Percentiles rank a stretch among this genome's conserved stretches.
Conservation (phyloP, 495 filamentous ascomycete genomes). For the Chaetomium cochliodes region DNA sequence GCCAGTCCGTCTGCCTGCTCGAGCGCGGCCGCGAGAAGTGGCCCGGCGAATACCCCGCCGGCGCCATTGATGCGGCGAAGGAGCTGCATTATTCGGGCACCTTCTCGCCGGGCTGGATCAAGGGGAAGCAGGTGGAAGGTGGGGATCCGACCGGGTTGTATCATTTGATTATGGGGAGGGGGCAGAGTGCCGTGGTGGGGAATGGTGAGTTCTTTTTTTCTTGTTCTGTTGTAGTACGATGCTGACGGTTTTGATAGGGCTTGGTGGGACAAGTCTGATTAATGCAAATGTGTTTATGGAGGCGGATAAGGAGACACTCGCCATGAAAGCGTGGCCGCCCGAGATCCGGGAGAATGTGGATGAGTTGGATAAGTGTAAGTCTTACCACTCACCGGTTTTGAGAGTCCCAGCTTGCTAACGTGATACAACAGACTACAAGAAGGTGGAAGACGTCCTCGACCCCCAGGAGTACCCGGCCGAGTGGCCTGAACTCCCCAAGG, state of each 20-base stretch:
- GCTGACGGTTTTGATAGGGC: constrained; percentile 39
- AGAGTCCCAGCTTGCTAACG: neutral
- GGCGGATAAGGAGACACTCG: constrained; percentile 55
- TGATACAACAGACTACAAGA: constrained; percentile 52
- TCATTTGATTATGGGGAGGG: constrained; percentile 61
- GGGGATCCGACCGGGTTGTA: constrained; percentile 62
- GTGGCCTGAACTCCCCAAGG: constrained; percentile 55
- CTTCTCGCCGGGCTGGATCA: constrained; percentile 42
- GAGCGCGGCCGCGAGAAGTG: constrained; percentile 63
- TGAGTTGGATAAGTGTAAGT: constrained; percentile 52
- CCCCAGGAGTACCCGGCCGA: constrained; percentile 58
- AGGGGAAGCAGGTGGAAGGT: constrained; percentile 43
- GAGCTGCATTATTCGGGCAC: constrained; percentile 58
- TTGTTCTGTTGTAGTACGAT: neutral
- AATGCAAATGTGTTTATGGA: constrained; percentile 68
- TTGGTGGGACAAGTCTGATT: constrained; percentile 63
- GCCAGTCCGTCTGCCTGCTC: constrained; percentile 60
- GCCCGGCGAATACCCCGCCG: constrained; percentile 62
- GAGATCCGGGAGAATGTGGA: constrained; percentile 53
- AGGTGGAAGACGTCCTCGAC: constrained; percentile 57
- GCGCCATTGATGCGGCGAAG: constrained; percentile 42
- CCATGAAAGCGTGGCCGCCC: constrained; percentile 58
- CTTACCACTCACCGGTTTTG: neutral
- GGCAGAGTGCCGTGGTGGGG: constrained; percentile 63
- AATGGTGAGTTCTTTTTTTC: constrained; percentile 51